Conservation (phyloP, 176 grass and related monocot genomes). For the Neostapfia colusana region DNA sequence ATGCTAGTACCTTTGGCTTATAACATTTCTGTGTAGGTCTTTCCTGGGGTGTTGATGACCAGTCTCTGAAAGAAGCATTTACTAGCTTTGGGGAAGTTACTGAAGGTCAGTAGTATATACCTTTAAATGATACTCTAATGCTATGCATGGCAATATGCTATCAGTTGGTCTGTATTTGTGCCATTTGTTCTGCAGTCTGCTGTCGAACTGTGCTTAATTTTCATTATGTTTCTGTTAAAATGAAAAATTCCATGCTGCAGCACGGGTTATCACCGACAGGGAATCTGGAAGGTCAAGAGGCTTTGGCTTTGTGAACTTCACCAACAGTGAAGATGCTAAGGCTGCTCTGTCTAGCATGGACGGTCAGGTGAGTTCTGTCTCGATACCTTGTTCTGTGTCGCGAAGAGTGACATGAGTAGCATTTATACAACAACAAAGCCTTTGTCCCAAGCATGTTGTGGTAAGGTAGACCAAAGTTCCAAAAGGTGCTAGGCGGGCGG, state of each 20-base stretch:
- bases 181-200: background rate
- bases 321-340: constrained; percentile 37
- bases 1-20: background rate
- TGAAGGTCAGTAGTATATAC: constrained; percentile 55
- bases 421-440: too few species aligned
- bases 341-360: constrained; percentile 56
- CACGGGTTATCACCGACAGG: constrained; percentile 61
- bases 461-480: too few species aligned
- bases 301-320: constrained; percentile 77
- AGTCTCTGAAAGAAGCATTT: constrained; percentile 55
- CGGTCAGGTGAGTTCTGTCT: constrained; percentile 55
- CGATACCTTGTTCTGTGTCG: too few species aligned
- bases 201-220: background rate
- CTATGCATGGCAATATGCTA: background rate
- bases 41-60: constrained; percentile 53
- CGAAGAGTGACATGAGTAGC: too few species aligned
- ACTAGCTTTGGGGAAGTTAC: constrained; percentile 55
- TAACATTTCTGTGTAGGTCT: constrained; percentile 46
- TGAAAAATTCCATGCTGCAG: constrained; percentile 42
- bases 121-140: background rate
- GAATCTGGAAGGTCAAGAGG: constrained; percentile 80
- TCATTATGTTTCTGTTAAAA: background rate
- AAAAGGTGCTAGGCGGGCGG: too few species aligned
- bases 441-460: too few species aligned
- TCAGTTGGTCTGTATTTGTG: background rate